phyloP scores from a whole-genome alignment of 129 eudicot species.

The Centella asiatica region DNA sequence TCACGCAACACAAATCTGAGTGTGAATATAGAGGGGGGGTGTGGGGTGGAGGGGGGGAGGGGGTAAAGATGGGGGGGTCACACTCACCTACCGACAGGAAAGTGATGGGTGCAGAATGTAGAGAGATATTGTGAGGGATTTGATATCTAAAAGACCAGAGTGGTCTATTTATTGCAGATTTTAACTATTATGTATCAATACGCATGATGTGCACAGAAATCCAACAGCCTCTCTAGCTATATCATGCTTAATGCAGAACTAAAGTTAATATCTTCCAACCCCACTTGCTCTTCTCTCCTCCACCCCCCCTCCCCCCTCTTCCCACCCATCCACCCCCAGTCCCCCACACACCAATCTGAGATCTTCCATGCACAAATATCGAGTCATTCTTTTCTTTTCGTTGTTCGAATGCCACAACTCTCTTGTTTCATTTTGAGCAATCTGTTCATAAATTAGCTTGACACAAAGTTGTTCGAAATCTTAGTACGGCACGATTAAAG shows the following conservation, averaged over 20 bases:
- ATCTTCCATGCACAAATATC: background rate
- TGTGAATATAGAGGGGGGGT: background rate
- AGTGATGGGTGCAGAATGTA: conserved; percentile 49
- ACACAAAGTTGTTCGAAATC: no score
- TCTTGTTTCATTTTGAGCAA: background rate
- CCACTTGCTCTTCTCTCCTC: conserved; percentile 12
- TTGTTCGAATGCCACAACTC: background rate
- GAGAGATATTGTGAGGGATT: conserved; percentile 31
- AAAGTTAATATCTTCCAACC: conserved; percentile 29
- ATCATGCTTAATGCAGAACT: conserved; percentile 5
- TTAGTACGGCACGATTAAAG: no score
- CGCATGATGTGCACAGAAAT: background rate
- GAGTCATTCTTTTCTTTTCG: background rate
- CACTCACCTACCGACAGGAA: conserved; percentile 39
- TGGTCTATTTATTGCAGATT: conserved; percentile 23
- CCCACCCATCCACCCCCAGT: background rate
- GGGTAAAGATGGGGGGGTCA: conserved; percentile 14
- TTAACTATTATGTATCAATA: background rate
- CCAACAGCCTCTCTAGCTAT: background rate
- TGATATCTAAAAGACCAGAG: conserved; percentile 19
- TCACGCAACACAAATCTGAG: no score
- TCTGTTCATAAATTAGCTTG: no score
- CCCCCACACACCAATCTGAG: background rate
- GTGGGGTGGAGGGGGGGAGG: background rate
- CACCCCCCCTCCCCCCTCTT: no score